Evolutionary conservation across 768 basidiomycete genomes (phyloP).

Genomic region (Pulveroboletus sp.): DNA sequence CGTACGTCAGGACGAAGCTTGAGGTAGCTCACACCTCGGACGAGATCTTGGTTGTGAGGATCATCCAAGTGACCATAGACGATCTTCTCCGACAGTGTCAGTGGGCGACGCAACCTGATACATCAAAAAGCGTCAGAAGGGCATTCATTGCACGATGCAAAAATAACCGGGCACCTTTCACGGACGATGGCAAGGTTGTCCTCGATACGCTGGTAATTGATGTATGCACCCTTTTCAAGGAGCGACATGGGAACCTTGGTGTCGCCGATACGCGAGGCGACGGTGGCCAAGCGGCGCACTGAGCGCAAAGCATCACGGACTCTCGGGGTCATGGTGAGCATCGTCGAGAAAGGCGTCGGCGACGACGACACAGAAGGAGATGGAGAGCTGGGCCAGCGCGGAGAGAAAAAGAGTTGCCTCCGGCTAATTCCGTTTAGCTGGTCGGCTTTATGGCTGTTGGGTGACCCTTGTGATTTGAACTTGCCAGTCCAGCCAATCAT

Average conservation of each 20-base stretch:
- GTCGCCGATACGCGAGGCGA: slow-evolving; percentile 75
- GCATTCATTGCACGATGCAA: no score
- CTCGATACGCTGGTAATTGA: slow-evolving; percentile 97
- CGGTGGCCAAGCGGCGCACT: slow-evolving; percentile 62
- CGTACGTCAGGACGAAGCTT: slow-evolving; percentile 96
- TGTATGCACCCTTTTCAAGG: slow-evolving; percentile 76
- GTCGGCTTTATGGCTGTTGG: slow-evolving; percentile 18
- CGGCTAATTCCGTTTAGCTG: slow-evolving; percentile 21
- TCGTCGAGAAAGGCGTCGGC: slow-evolving; percentile 40
- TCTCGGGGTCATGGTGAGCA: slow-evolving; percentile 56
- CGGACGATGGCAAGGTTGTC: slow-evolving; percentile 91
- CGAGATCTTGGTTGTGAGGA: slow-evolving; percentile 85
- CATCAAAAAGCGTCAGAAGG: not conserved
- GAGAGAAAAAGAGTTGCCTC: slow-evolving; percentile 16
- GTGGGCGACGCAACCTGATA: slow-evolving; percentile 74
- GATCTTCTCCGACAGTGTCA: slow-evolving; percentile 95
- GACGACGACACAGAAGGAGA: slow-evolving; percentile 13
- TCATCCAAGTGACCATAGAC: slow-evolving; percentile 98
- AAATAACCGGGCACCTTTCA: slow-evolving; percentile 51
- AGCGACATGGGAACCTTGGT: slow-evolving; percentile 88
- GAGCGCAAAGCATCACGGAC: slow-evolving; percentile 50
- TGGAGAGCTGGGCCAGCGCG: slow-evolving; percentile 15
- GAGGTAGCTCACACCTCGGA: slow-evolving; percentile 90
- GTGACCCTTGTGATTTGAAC: slow-evolving; percentile 11
- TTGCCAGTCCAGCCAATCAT: slow-evolving; percentile 19